Evolutionary conservation across 2,329 filamentous ascomycete species (phyloP), one percentile per base, ranked within the genome.

Genomic region (Catunica adiposa): DNA sequence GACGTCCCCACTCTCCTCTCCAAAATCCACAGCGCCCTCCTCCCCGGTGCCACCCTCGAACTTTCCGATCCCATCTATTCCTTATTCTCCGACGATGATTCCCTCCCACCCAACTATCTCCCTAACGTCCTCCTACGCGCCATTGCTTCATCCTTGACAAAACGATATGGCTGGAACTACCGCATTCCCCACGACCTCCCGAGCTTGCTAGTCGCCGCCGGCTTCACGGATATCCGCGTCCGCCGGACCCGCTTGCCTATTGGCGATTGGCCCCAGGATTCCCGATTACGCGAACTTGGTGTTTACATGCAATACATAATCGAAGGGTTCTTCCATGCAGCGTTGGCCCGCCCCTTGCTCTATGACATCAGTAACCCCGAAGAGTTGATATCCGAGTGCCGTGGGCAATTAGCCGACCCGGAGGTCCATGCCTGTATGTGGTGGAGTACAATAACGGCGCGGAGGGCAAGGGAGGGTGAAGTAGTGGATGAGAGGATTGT

Each of bases 1-100:
- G 69, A 14, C 67, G 79, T 61, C 79, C 77, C 64, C 67, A 67
- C 2, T 66, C 66, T 22, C 65, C 82, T 50, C 64, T 80, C 48
- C 60, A 67, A 37, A 60, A 70, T 71, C 11, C 76, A 73, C 40
- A 70, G 68, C 17, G 64, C 66, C 15, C 56, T 69, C 15, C 65
- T 63, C 53, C 66, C 67, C 11, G 68, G 68, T n/a, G 68, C 67
- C 7, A 71, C 69, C 68, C 61, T 71, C 50, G 68, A 71, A 54
- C 64, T 68, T 20, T 67, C 70, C 58, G 68, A 71, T 42, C 59
- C 66, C 25, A 58, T 66, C 9, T 63, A 65, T 4, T 60, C 63
- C 46, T 61, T 69, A 17, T 63, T 63, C 34, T 67, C 64, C 15
- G 63, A 65, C 26, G 68, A 71, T 55, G 64, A 62, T 31, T 60